These are phyloP conservation scores for Brettanomyces custersianus DNA, from an alignment of 805 yeast genomes.

Conservation along the genomic window DNA sequence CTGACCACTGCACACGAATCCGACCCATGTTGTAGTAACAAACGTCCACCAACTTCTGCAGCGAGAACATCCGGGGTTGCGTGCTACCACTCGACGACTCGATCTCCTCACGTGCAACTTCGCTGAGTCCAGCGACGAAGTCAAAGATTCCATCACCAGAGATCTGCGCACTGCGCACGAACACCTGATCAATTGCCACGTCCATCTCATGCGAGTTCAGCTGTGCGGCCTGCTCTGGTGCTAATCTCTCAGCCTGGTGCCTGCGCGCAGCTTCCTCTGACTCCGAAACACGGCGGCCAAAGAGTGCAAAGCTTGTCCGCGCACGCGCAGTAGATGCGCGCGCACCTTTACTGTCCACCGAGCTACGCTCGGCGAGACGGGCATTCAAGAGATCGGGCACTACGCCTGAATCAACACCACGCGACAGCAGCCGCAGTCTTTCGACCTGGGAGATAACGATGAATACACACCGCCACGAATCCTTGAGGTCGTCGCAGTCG, in stretches of 20 bases:
- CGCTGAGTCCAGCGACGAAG: conserved; percentile 80
- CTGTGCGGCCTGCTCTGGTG: conserved; percentile 45
- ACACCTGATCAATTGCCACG: conserved; percentile 79
- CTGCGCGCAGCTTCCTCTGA: conserved; percentile 63
- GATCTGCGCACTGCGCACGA: conserved; percentile 70
- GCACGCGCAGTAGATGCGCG: conserved; percentile 28
- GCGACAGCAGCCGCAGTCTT: conserved; percentile 76
- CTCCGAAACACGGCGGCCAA: conserved; percentile 42
- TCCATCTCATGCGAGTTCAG: conserved; percentile 61
- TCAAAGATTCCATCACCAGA: conserved; percentile 79
- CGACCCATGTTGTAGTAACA: conserved; percentile 97
- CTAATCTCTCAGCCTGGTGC: conserved; percentile 61
- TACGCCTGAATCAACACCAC: conserved; percentile 74
- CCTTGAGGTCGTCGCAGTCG: conserved; percentile 67
- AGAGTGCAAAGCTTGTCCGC: conserved; percentile 46
- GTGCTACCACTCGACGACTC: conserved; percentile 75
- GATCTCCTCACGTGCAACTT: conserved; percentile 84
- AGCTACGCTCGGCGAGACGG: conserved; percentile 47
- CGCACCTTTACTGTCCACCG: conserved; percentile 36
- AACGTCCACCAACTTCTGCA: conserved; percentile 94
- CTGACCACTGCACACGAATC: conserved; percentile 94
- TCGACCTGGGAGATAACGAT: conserved; percentile 85
- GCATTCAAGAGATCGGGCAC: conserved; percentile 84
- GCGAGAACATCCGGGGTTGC: conserved; percentile 83
- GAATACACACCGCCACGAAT: conserved; percentile 80